Conservation (phyloP, 225 moss, liverwort and hornwort species). For the Physcomitrellopsis africana region DNA sequence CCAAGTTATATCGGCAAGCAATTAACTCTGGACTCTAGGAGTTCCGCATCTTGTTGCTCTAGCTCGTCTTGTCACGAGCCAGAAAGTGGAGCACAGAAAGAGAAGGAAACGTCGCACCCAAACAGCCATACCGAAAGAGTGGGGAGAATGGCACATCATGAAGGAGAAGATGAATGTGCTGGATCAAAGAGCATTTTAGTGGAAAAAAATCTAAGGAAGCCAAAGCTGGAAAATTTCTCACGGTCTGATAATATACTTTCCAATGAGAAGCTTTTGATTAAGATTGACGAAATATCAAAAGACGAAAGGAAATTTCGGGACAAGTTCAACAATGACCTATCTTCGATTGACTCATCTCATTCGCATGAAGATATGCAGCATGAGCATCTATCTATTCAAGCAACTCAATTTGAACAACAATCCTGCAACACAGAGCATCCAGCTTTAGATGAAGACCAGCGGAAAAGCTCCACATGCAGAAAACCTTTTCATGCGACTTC, state of each 20-base stretch:
- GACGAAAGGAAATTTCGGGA: background rate
- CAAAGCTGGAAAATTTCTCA: conserved; percentile 32
- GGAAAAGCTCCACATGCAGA: background rate
- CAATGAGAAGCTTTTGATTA: background rate
- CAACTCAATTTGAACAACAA: background rate
- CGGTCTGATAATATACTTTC: background rate
- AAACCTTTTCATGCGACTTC: conserved; percentile 28
- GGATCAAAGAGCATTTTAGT: conserved; percentile 22
- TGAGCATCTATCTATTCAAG: conserved; percentile 2
- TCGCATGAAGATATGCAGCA: background rate
- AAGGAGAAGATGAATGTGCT: background rate
- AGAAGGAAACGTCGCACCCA: background rate
- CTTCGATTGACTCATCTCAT: background rate
- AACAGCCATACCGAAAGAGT: background rate
- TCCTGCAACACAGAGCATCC: conserved; percentile 6
- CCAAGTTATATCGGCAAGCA: conserved; percentile 1
- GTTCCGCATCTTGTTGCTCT: conserved; percentile 29
- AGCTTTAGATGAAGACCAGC: conserved; percentile 1
- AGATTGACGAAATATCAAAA: background rate
- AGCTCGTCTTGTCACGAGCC: conserved; percentile 7
- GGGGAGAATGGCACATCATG: background rate
- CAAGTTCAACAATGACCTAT: background rate
- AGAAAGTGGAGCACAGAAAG: conserved; percentile 14
- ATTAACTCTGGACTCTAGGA: background rate
- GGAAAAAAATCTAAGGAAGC: conserved; percentile 5